Evolutionary conservation across 176 grass and related monocot genomes (phyloP).

Genomic region (maize (Zea mays)): DNA sequence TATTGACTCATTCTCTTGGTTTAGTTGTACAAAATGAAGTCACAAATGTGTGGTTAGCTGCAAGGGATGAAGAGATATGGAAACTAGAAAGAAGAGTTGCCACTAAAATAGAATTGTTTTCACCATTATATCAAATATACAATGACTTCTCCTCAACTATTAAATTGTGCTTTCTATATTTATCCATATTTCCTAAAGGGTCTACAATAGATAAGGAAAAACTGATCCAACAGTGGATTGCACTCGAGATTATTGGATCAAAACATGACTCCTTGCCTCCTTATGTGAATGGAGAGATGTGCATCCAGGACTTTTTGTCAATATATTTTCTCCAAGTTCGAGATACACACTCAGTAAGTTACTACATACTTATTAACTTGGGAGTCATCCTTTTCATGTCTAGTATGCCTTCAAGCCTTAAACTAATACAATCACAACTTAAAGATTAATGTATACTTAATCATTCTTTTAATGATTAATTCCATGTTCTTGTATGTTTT

Average conservation of each 20-base stretch:
- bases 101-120: not conserved
- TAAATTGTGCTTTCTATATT: constrained; percentile 51
- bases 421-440: not conserved
- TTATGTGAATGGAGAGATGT: constrained; percentile 33
- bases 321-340: constrained; percentile 20
- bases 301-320: constrained; percentile 37
- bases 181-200: constrained; percentile 42
- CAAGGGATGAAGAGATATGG: constrained; percentile 36
- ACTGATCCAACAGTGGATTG: constrained; percentile 41
- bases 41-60: constrained; percentile 13
- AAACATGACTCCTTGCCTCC: constrained; percentile 22
- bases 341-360: constrained; percentile 20
- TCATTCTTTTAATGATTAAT: not conserved
- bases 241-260: constrained; percentile 35
- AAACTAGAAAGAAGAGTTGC: not conserved
- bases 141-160: not conserved
- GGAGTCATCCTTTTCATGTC: not conserved
- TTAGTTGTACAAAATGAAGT: constrained; percentile 4
- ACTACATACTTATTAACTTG: not conserved
- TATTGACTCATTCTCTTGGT: constrained; percentile 34
- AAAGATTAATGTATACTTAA: not conserved
- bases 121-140: constrained; percentile 24
- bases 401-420: not conserved
- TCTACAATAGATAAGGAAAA: constrained; percentile 32
- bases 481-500: not conserved